Conservation (phyloP, 176 grass and related monocot species). For the Oryza punctata region DNA sequence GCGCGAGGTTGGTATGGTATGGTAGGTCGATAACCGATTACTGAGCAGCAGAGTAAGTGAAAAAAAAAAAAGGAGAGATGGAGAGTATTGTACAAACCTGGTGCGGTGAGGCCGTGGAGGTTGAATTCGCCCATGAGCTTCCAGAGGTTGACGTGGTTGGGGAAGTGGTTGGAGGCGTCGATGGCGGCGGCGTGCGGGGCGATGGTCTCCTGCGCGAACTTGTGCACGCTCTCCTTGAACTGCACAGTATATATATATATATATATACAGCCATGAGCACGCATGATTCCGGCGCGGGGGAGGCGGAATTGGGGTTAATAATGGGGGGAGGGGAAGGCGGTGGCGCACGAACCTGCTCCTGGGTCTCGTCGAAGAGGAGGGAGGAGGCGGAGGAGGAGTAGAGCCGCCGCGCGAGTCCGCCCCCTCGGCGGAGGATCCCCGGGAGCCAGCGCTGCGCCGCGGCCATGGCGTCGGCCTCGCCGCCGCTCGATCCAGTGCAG, state of each 20-base stretch:
- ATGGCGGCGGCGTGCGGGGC: slow-evolving; percentile 78
- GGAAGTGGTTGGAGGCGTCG: slow-evolving; percentile 72
- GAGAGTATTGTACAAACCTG: slow-evolving; percentile 35
- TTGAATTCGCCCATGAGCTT: slow-evolving; percentile 96
- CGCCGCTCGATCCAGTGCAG: neutral
- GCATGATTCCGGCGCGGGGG: no score
- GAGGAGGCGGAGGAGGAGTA: slow-evolving; percentile 59
- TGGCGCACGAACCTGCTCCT: slow-evolving; percentile 66
- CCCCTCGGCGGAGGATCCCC: slow-evolving; percentile 48
- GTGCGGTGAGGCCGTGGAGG: slow-evolving; percentile 88
- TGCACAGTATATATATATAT: neutral
- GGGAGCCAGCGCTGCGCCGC: slow-evolving; percentile 42
- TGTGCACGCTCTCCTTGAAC: slow-evolving; percentile 92
- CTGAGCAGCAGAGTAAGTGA: no score
- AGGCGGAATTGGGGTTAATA: no score
- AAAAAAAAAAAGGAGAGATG: neutral
- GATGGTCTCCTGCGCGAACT: slow-evolving; percentile 85
- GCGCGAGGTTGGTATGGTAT: no score
- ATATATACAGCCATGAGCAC: no score
- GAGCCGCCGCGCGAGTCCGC: slow-evolving; percentile 29
- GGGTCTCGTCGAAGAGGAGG: slow-evolving; percentile 94
- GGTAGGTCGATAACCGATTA: no score
- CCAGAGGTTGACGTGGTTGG: slow-evolving; percentile 80
- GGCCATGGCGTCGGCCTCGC: neutral
- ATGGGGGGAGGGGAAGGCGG: no score